These are phyloP conservation scores for Coniosporium apollinis DNA, from an alignment of 495 filamentous ascomycete genomes.

Conservation along the genomic window DNA sequence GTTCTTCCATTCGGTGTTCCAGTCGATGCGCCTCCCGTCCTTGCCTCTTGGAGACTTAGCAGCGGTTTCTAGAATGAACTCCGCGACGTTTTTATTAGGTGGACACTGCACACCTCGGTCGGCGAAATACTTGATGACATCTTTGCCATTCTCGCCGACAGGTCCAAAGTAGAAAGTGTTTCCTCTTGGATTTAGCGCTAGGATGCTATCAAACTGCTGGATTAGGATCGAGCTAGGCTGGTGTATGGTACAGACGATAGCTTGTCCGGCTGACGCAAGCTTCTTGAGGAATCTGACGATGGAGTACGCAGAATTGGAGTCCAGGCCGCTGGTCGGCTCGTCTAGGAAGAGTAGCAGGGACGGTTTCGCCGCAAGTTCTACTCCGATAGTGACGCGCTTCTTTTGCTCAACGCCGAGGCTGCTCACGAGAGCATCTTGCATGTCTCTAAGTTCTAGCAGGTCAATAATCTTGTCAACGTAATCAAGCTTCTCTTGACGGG, in stretches of 20 bases:
- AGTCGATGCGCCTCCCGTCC: conserved; percentile 40
- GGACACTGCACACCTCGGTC: conserved; percentile 42
- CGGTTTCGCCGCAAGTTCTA: conserved; percentile 81
- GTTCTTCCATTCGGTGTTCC: conserved; percentile 56
- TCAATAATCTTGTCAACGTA: conserved; percentile 28
- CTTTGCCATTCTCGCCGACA: conserved; percentile 44
- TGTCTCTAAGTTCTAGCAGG: conserved; percentile 23
- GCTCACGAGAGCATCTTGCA: conserved; percentile 25
- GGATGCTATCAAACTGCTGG: conserved; percentile 61
- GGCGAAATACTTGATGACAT: conserved; percentile 51
- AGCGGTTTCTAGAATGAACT: conserved; percentile 72
- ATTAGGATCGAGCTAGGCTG: conserved; percentile 55
- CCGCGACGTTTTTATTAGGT: conserved; percentile 57
- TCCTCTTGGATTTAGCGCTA: conserved; percentile 52
- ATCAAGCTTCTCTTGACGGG: conserved; percentile 26
- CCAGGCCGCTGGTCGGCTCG: conserved; percentile 68
- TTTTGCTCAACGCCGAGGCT: conserved; percentile 50
- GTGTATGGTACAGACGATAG: conserved; percentile 71
- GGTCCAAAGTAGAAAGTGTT: conserved; percentile 62
- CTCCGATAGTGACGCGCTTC: conserved; percentile 73
- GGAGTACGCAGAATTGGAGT: conserved; percentile 67
- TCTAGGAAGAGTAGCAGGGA: conserved; percentile 67
- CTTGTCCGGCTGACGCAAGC: conserved; percentile 56
- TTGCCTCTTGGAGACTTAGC: conserved; percentile 37
- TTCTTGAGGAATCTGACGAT: conserved; percentile 78